These are phyloP conservation scores for Amanita rubescens DNA, from an alignment of 768 basidiomycete genomes.

Conservation along the genomic window DNA sequence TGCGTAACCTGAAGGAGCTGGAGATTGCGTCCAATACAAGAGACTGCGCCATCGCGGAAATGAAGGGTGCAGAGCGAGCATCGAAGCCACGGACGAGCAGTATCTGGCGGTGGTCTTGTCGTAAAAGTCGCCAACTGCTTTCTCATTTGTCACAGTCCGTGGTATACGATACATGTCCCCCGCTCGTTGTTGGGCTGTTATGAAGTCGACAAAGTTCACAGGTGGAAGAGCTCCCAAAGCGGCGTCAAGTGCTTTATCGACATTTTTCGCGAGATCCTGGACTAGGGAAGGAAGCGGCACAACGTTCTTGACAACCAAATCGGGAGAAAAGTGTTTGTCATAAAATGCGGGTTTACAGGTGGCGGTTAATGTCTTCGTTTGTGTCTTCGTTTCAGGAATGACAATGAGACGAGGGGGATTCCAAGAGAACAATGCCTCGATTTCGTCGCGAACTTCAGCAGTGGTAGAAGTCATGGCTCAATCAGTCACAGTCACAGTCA, in stretches of 20 bases:
- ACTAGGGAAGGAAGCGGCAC: not conserved
- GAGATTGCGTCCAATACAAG: slow-evolving; percentile 13
- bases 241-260: slow-evolving; percentile 7
- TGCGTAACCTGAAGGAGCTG: slow-evolving; percentile 9
- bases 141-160: slow-evolving; percentile 4
- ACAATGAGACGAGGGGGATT: slow-evolving; percentile 1
- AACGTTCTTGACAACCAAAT: not conserved
- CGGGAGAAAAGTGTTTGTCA: slow-evolving; percentile 3
- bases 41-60: slow-evolving; percentile 12
- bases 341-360: not conserved
- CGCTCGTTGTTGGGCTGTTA: slow-evolving; percentile 7
- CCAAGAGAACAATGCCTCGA: not conserved
- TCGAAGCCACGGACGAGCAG: slow-evolving; percentile 13
- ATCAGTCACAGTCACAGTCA: too few relatives aligned
- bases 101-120: slow-evolving; percentile 11
- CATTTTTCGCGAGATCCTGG: slow-evolving; percentile 3
- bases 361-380: not conserved
- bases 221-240: slow-evolving; percentile 7
- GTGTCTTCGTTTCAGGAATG: not conserved
- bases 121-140: slow-evolving; percentile 7
- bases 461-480: not conserved
- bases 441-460: not conserved
- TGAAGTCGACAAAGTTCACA: slow-evolving; percentile 1
- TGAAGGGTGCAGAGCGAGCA: slow-evolving; percentile 14
- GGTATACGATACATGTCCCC: slow-evolving; percentile 1